A percentile compares a stretch with the other conserved stretches of the same genome.
Evolutionary conservation across 2,329 filamentous ascomycete species (phyloP).

Genomic region (Incumbomyces delicatus): DNA sequence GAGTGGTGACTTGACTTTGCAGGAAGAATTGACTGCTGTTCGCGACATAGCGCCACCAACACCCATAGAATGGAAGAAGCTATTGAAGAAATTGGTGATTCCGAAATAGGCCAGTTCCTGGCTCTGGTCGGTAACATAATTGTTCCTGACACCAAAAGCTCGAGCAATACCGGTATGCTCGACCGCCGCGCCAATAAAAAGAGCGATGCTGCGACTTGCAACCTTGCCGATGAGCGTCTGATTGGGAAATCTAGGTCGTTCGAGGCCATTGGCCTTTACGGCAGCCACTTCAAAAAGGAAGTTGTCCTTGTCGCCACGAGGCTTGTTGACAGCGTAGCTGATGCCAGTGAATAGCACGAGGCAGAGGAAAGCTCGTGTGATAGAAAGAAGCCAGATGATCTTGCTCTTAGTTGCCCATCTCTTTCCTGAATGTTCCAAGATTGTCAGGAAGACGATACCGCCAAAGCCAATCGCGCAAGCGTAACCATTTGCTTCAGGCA

Average conservation of each 20-base stretch:
- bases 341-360: conserved; percentile 54
- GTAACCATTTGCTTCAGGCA: conserved; percentile 48
- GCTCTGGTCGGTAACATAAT: conserved; percentile 54
- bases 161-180: conserved; percentile 58
- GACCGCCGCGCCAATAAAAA: conserved; percentile 51
- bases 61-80: conserved; percentile 56
- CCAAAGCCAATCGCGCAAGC: conserved; percentile 52
- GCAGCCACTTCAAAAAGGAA: conserved; percentile 51
- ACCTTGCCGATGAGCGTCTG: conserved; percentile 43
- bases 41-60: conserved; percentile 58
- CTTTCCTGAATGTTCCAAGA: conserved; percentile 50
- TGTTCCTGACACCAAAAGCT: conserved; percentile 52
- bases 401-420: conserved; percentile 50
- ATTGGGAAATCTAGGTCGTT: conserved; percentile 40
- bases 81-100: conserved; percentile 53
- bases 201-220: conserved; percentile 46
- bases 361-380: conserved; percentile 51
- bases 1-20: conserved; percentile 52
- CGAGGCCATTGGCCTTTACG: conserved; percentile 47
- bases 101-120: conserved; percentile 58
- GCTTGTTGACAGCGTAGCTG: conserved; percentile 51
- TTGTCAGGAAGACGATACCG: conserved; percentile 45
- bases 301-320: conserved; percentile 27
- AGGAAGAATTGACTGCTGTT: conserved; percentile 57
- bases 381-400: conserved; percentile 48